Evolutionary conservation across 1,139 yeast genomes (phyloP).

Genomic region (Candida mesenterica): DNA sequence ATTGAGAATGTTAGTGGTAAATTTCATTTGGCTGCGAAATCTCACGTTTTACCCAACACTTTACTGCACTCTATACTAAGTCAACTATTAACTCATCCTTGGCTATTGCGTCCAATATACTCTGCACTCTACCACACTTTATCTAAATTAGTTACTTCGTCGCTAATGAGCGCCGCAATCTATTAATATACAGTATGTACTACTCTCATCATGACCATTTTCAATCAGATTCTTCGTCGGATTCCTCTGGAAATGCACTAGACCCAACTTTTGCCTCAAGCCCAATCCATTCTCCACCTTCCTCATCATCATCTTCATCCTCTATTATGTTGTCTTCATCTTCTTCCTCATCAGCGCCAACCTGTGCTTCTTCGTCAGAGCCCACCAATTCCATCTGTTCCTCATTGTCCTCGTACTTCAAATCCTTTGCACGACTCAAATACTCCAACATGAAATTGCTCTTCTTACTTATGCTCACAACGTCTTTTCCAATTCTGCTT

Average conservation of each 20-base stretch:
- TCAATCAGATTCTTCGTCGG: constrained; percentile 9
- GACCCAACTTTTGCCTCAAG: constrained; percentile 3
- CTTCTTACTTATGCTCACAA: constrained; percentile 53
- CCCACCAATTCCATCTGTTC: constrained; percentile 5
- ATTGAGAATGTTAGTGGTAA: too few species aligned
- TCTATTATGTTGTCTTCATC: constrained; percentile 5
- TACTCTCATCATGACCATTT: background rate
- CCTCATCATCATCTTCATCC: constrained; percentile 15
- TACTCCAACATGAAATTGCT: constrained; percentile 55
- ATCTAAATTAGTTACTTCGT: too few species aligned
- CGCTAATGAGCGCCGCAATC: too few species aligned
- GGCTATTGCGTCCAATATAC: too few species aligned
- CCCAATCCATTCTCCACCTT: constrained; percentile 12
- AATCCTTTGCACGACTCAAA: constrained; percentile 25
- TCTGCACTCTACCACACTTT: too few species aligned
- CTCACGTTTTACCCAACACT: too few species aligned
- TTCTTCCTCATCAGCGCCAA: constrained; percentile 17
- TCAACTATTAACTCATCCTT: too few species aligned
- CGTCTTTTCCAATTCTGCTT: constrained; percentile 71
- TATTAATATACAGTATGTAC: background rate
- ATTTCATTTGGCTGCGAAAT: too few species aligned
- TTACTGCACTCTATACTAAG: too few species aligned
- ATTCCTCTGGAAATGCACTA: constrained; percentile 13
- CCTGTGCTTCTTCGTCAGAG: constrained; percentile 11
- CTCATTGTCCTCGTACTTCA: constrained; percentile 16